A percentile compares a stretch with the other conserved stretches of the same genome.
Conservation (phyloP, 1,284 basidiomycete genomes). For the Austroboletus niveus region DNA sequence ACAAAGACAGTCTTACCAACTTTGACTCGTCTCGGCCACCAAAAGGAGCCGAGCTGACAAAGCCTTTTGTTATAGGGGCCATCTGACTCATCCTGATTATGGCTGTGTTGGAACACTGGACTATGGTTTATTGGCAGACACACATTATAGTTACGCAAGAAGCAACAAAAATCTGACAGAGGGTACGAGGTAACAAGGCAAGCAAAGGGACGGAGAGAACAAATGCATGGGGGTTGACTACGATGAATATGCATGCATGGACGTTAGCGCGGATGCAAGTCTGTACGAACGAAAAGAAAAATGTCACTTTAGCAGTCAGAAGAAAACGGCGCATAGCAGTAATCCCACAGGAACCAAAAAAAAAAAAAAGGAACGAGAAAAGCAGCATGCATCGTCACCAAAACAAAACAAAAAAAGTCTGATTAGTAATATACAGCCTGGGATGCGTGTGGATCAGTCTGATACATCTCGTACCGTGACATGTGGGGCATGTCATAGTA, state of each 20-base stretch:
- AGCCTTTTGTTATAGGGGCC: slow-evolving; percentile 1
- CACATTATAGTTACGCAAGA: slow-evolving; percentile 16
- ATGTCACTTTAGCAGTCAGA: slow-evolving; percentile 20
- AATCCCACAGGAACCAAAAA: slow-evolving; percentile 27
- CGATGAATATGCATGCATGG: slow-evolving; percentile 25
- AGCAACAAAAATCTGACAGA: slow-evolving; percentile 7
- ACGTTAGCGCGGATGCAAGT: slow-evolving; percentile 20
- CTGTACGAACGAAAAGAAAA: slow-evolving; percentile 19
- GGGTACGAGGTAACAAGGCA: background rate
- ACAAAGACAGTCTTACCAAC: slow-evolving; percentile 11
- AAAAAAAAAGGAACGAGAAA: slow-evolving; percentile 14
- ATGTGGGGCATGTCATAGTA: slow-evolving; percentile 65
- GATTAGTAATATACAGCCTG: slow-evolving; percentile 62
- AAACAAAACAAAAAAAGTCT: slow-evolving; percentile 7
- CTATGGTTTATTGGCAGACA: slow-evolving; percentile 13
- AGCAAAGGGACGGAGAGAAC: slow-evolving; percentile 9
- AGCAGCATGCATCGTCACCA: slow-evolving; percentile 4
- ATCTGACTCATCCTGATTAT: background rate
- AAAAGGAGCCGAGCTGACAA: slow-evolving; percentile 25
- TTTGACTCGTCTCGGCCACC: slow-evolving; percentile 6
- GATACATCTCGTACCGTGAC: slow-evolving; percentile 66
- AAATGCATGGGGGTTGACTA: slow-evolving; percentile 20
- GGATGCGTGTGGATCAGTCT: slow-evolving; percentile 46
- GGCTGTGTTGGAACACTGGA: background rate
- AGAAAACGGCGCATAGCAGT: slow-evolving; percentile 18